These are phyloP conservation scores for Amaranthus cruentus DNA, from an alignment of 148 eudicot genomes.

Conservation along the genomic window DNA sequence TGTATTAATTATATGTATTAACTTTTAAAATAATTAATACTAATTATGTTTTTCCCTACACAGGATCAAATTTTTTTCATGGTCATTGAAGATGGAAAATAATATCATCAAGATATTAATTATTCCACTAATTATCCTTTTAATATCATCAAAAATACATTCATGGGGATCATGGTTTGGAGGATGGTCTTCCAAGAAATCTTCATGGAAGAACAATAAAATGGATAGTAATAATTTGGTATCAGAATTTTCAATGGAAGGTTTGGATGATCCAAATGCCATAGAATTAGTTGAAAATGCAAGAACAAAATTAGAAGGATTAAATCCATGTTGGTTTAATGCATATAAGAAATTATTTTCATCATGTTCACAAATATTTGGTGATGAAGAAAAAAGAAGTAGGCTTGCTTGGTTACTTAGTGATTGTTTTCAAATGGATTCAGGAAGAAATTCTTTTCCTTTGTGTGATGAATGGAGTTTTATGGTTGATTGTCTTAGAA, in stretches of 20 bases:
- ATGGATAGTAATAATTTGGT: conserved; percentile 12
- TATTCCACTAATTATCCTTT: background rate
- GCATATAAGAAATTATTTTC: conserved; percentile 59
- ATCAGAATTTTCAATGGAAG: conserved; percentile 49
- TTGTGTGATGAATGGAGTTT: conserved; percentile 35
- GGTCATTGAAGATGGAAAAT: conserved; percentile 12
- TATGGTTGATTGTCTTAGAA: conserved; percentile 50
- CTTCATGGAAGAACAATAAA: conserved; percentile 6
- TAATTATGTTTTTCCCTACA: background rate
- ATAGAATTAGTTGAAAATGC: conserved; percentile 43
- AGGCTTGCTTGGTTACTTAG: conserved; percentile 80
- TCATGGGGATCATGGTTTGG: conserved; percentile 39
- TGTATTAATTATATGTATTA: background rate
- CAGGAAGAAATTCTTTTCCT: conserved; percentile 58
- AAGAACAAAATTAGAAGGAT: conserved; percentile 31
- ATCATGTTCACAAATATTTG: conserved; percentile 61
- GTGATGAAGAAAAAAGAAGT: conserved; percentile 52
- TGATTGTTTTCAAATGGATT: conserved; percentile 68
- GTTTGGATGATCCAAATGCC: conserved; percentile 41
- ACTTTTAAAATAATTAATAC: background rate
- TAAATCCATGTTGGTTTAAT: conserved; percentile 53
- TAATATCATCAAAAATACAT: background rate
- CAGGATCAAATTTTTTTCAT: conserved; percentile 13
- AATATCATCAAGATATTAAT: background rate
- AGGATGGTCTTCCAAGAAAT: conserved; percentile 11